These are phyloP conservation scores for Termitomyces heimii DNA, from an alignment of 768 basidiomycete genomes.

Conservation along the genomic window DNA sequence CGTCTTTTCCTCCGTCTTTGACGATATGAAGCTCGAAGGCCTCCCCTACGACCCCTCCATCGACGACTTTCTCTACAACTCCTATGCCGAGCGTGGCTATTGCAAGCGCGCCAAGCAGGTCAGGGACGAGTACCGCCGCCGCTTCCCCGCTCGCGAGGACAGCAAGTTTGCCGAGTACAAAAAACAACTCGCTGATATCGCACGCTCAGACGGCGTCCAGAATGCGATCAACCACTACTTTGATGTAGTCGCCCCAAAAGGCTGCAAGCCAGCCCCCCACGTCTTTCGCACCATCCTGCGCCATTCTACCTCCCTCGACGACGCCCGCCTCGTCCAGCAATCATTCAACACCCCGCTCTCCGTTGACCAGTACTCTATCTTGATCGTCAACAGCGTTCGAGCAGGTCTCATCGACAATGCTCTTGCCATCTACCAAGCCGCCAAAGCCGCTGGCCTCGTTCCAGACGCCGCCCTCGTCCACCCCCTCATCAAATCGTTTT, in stretches of 20 bases:
- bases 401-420: conserved; percentile 33
- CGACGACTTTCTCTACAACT: conserved; percentile 32
- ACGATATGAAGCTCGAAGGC: conserved; percentile 39
- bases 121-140: conserved; percentile 27
- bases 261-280: conserved; percentile 18
- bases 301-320: conserved; percentile 30
- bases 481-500: conserved; percentile 50
- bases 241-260: conserved; percentile 25
- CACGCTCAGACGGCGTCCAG: conserved; percentile 22
- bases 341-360: conserved; percentile 34
- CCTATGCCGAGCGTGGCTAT: conserved; percentile 35
- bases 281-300: conserved; percentile 38
- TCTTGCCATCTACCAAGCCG: conserved; percentile 42
- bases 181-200: conserved; percentile 8
- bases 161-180: conserved; percentile 10
- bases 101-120: conserved; percentile 30
- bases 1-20: conserved; percentile 35
- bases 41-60: conserved; percentile 39
- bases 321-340: conserved; percentile 36
- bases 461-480: conserved; percentile 47
- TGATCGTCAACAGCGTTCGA: conserved; percentile 47
- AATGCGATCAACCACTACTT: conserved; percentile 28
- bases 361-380: conserved; percentile 44
- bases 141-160: conserved; percentile 18
- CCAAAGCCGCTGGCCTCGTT: conserved; percentile 34